Base-by-base conservation (phyloP, 257 asterid genomes). In the Datura wrightii region DNA sequence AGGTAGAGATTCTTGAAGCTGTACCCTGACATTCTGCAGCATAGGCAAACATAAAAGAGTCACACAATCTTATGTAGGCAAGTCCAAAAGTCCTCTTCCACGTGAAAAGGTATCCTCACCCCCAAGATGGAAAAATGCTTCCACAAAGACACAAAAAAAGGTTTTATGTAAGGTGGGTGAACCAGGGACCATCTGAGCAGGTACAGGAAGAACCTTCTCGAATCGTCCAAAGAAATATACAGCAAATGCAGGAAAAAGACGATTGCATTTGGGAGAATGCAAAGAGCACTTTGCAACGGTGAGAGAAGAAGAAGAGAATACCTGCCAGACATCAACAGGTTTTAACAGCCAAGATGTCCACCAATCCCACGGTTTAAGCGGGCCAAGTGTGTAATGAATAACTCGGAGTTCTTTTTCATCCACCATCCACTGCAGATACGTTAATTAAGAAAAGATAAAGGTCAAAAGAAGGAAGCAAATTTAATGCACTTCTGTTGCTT, bases 351-450 rank as follows among this genome's bases (percentile, higher is more conserved):
- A 97, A 85, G 94, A 93, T 60, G 99, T 95, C 99, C 99, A 97
- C 99, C 99, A 97, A 88, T 97, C 99, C 99, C 99, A 97, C 15
- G 99, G 99, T 88, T 94, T 97, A 79, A 97, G 99, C 41, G 99
- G 98, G 83, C 99, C 99, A 85, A 97, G 99, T 1, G 99, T 97
- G 91, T 97, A 97, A 89, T 97, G 99, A 86, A 97, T 97, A 87
- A 97, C 95, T 59, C 90, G 92, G n/a, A 97, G 98, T 89, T 97
- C 93, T 85, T 93, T 92, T 88, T 93, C 98, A 55, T 91, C 94
- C 87, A 97, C 98, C 99, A 97, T 97, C 99, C 99, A 97, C 99
- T 97, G 92, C 82, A 90, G 72, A 86, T 60, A 86, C 80, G 62
- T 84, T 71, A 52, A 14, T 79, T 85, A 50, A 76, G 82, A 71